Conservation (phyloP, 208 protist genomes). For the Trypanosoma cruzi region DNA sequence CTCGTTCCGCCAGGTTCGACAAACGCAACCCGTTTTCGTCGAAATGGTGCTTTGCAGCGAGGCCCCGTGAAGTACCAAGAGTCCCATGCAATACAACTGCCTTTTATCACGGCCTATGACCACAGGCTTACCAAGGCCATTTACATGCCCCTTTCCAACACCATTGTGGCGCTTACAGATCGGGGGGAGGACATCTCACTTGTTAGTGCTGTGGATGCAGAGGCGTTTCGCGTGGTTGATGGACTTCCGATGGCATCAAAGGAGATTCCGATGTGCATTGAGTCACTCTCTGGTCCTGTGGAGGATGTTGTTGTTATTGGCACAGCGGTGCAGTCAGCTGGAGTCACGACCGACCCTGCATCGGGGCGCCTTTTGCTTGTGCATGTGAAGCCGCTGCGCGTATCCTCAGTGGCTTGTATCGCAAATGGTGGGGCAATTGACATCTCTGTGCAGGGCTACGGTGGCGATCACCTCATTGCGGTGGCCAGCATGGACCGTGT, state of each 20-base stretch:
- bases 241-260: constrained; percentile 8
- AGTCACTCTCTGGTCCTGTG: not conserved
- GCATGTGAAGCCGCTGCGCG: constrained; percentile 23
- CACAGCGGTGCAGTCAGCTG: constrained; percentile 16
- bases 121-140: constrained; percentile 26
- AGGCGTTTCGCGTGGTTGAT: constrained; percentile 25
- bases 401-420: constrained; percentile 14
- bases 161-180: constrained; percentile 25
- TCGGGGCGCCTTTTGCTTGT: constrained; percentile 23
- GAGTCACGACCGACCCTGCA: not conserved
- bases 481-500: constrained; percentile 29
- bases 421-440: constrained; percentile 14
- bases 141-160: constrained; percentile 20
- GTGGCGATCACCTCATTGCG: constrained; percentile 29
- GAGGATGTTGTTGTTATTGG: constrained; percentile 23
- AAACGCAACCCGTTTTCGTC: not conserved
- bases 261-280: constrained; percentile 28
- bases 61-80: constrained; percentile 20
- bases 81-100: constrained; percentile 25
- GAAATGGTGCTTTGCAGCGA: constrained; percentile 8
- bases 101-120: constrained; percentile 14
- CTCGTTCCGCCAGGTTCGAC: not conserved
- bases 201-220: constrained; percentile 25
- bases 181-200: constrained; percentile 16
- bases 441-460: constrained; percentile 24